Evolutionary conservation across 805 yeast genomes (phyloP).

Genomic region (Barnettozyma siamensis): DNA sequence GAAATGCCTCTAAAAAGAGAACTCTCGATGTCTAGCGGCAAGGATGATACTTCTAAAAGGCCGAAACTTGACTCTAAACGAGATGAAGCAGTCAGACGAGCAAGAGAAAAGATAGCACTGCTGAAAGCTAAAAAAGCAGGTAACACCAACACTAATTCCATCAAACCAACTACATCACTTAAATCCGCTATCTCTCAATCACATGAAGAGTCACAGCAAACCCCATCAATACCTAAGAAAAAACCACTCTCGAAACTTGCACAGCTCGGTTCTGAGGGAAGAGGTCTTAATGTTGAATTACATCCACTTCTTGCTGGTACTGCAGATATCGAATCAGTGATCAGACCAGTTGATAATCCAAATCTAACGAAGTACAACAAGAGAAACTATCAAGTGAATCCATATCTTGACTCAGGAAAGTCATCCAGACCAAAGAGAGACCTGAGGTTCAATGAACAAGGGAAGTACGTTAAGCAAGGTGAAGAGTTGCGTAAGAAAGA

Average conservation of each 20-base stretch:
- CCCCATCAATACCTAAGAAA: neutral
- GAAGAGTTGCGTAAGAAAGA: constrained; percentile 39
- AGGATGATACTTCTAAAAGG: constrained; percentile 3
- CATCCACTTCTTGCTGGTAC: constrained; percentile 27
- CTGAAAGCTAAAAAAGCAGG: constrained; percentile 7
- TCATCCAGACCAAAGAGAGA: constrained; percentile 29
- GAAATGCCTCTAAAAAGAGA: constrained; percentile 8
- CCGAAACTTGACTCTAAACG: constrained; percentile 1
- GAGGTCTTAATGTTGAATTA: constrained; percentile 24
- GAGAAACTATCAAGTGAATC: constrained; percentile 28
- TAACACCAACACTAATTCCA: neutral
- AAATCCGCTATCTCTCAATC: neutral
- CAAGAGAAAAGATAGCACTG: constrained; percentile 11
- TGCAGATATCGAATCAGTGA: constrained; percentile 1
- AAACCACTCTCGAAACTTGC: neutral
- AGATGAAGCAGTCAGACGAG: constrained; percentile 8
- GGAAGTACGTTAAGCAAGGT: constrained; percentile 47
- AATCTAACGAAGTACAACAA: constrained; percentile 17
- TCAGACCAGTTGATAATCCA: constrained; percentile 18
- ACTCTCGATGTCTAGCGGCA: neutral
- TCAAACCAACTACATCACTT: too few relatives aligned
- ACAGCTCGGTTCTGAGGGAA: neutral
- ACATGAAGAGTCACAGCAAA: too few relatives aligned
- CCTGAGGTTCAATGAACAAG: constrained; percentile 51
- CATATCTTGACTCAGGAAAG: constrained; percentile 25